Conservation (phyloP, 2,329 filamentous ascomycete genomes). For the Myriosclerotinia curreyana region DNA sequence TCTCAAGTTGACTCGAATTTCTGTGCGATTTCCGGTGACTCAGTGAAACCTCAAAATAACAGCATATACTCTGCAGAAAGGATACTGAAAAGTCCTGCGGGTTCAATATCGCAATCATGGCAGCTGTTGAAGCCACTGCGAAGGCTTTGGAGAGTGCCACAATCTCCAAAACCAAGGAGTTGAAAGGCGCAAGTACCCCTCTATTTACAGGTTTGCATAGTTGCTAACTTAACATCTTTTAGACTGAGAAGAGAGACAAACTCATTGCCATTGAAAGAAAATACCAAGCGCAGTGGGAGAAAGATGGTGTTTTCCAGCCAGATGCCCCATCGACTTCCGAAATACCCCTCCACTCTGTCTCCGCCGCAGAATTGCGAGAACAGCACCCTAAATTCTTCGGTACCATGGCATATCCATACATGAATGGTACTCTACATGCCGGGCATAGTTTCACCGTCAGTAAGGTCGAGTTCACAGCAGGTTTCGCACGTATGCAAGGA, state of each 20-base stretch:
- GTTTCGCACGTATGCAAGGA: conserved; percentile 86
- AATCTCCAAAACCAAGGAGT: conserved; percentile 59
- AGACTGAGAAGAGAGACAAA: conserved; percentile 85
- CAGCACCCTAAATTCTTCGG: conserved; percentile 91
- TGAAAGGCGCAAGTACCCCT: conserved; percentile 51
- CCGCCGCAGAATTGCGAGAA: conserved; percentile 70
- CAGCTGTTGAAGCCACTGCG: conserved; percentile 39
- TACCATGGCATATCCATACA: conserved; percentile 73
- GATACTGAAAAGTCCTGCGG: conserved; percentile 8
- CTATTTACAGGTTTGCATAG: conserved; percentile 27
- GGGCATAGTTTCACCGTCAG: conserved; percentile 89
- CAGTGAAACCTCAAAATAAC: conserved; percentile 20
- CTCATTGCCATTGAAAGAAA: conserved; percentile 84
- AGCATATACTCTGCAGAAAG: conserved; percentile 15
- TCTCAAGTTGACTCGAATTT: conserved; percentile 20
- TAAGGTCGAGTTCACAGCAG: conserved; percentile 89
- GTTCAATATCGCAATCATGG: conserved; percentile 43
- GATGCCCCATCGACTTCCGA: conserved; percentile 79
- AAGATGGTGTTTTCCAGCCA: conserved; percentile 75
- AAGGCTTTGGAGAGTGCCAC: conserved; percentile 51
- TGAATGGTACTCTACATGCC: conserved; percentile 85
- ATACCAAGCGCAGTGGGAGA: conserved; percentile 83
- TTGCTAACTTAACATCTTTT: conserved; percentile 28
- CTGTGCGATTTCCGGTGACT: conserved; percentile 25
- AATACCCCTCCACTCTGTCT: conserved; percentile 70